Evolutionary conservation across 2,329 filamentous ascomycete genomes (phyloP), one percentile per base, ranked within the genome.

Genomic region (Sphaerulina vaccinii): DNA sequence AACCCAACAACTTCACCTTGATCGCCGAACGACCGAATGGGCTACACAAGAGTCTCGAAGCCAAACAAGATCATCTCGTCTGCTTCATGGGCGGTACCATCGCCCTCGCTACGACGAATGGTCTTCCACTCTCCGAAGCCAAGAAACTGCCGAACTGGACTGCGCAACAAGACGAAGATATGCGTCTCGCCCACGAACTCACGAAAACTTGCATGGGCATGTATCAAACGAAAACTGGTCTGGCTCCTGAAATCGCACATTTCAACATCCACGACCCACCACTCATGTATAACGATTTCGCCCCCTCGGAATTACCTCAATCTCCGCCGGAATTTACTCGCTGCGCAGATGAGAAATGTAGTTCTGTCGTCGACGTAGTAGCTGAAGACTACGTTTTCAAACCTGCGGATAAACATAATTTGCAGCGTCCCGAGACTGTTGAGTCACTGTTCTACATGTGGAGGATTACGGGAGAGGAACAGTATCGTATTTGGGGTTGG

Each of bases 141-240:
- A 85, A 82, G 60, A 86, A 87, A 67, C 75, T 81, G 1, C 74
- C 83, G 0, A 65, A 65, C 13, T 97, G 93, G 93, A 83, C 80
- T 27, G 78, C 82, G 59, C 81, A 86, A 67, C 85, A 95, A 63
- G 90, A 96, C 52, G 86, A 87, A 55, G 90, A 97, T 68, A 91
- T 99, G 75, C 73, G 83, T 55, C 82, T 99, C 22, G 90, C 93
- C 1, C 83, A 83, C 59, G 92, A 99, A 74, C 77, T 99, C 51
- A 96, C 88, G 77, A 92, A 96, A 55, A 97, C 93, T 1, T 99
- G 93, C 78, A 96, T 92, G 88, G 91, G 88, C 65, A 99, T 95
- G 83, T 99, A 99, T 75, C 87, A 90, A 67, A 96, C 91, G 66
- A 82, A 84, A 7, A 97, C 93, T 0, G 92, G 91, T 0, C 81